These are phyloP conservation scores for Plantago elongata DNA, from an alignment of 257 asterid species.

Conservation along the genomic window DNA sequence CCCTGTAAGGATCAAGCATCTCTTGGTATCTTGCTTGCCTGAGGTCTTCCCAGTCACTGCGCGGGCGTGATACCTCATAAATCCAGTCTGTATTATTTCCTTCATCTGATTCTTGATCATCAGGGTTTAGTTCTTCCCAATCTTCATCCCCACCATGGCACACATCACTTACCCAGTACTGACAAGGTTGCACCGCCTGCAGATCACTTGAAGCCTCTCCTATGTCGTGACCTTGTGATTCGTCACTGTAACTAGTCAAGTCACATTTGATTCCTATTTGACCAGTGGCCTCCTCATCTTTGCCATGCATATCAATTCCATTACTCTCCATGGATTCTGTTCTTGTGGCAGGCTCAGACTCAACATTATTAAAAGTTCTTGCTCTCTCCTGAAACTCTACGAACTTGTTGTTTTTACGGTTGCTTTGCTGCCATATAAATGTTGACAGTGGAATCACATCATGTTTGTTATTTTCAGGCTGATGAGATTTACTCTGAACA, in stretches of 20 bases:
- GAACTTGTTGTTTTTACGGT: slow-evolving; percentile 19
- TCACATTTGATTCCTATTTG: slow-evolving; percentile 26
- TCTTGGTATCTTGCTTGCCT: slow-evolving; percentile 86
- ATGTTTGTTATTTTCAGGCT: slow-evolving; percentile 15
- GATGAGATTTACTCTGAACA: slow-evolving; percentile 14
- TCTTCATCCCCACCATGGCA: slow-evolving; percentile 32
- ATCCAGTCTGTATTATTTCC: slow-evolving; percentile 57
- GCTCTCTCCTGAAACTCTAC: slow-evolving; percentile 17
- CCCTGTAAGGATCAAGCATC: slow-evolving; percentile 78
- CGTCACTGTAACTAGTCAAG: slow-evolving; percentile 18
- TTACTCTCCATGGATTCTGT: slow-evolving; percentile 2
- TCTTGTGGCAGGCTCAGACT: background rate
- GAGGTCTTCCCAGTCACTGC: slow-evolving; percentile 82
- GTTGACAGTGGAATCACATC: slow-evolving; percentile 25
- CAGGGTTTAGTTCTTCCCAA: slow-evolving; percentile 53
- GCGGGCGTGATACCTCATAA: slow-evolving; percentile 77
- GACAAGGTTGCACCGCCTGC: slow-evolving; percentile 28
- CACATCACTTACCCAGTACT: slow-evolving; percentile 46
- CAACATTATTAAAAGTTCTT: background rate
- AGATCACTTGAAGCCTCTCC: slow-evolving; percentile 27
- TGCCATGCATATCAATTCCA: slow-evolving; percentile 14
- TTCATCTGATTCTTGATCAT: slow-evolving; percentile 27
- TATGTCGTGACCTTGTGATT: slow-evolving; percentile 24
- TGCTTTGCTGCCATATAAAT: slow-evolving; percentile 20
- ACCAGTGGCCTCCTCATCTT: slow-evolving; percentile 20